Base-by-base conservation (phyloP, 1,139 yeast genomes). In the Suhomyces chickasaworum region DNA sequence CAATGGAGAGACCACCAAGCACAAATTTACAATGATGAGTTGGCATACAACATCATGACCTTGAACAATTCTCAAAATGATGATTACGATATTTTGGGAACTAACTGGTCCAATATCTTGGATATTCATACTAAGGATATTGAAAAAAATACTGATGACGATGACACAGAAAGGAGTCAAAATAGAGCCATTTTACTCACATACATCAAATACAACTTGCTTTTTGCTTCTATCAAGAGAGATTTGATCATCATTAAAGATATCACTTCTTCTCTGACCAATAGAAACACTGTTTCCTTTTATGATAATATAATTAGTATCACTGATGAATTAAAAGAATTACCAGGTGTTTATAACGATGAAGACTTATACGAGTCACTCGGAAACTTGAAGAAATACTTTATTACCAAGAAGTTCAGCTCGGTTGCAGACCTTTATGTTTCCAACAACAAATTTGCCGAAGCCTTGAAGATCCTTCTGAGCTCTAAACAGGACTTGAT, bases 291-390 rank as follows among this genome's bases (percentile, higher is more conserved):
- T 6, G 62, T 74, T 38, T 75, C 84, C 50, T 64, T 83, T 44
- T 80, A 73, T 54, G 78, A 73, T 47, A 70, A 76, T 12, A 76
- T 83, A 41, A 60, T 77, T 16, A 42, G 70, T 27, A 76, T 81
- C 31, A 65, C 84, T 23, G 68, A 67, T 6, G 85, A 86, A 54
- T 66, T 89, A 41, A 73, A 78, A 58, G 96, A 89, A 51, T 75
- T 91, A 45, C 96, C 97, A 0, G 98, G 98, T 73, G 96, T 91
- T 18, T 83, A 86, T 60, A 87, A 88, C 48, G 96, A 89, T 59
- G 95, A 87, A 46, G 84, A 78, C 29, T 73, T 91, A 46, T 63
- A 70, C 52, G 65, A 68, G 15, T 79, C 87, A 10, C 70, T 90
- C 46, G 78, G 74, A 17, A 60, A 73, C 15, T 65, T 86, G 57